Evolutionary conservation across 2,329 filamentous ascomycete species (phyloP).

Genomic region (Cytospora mali): DNA sequence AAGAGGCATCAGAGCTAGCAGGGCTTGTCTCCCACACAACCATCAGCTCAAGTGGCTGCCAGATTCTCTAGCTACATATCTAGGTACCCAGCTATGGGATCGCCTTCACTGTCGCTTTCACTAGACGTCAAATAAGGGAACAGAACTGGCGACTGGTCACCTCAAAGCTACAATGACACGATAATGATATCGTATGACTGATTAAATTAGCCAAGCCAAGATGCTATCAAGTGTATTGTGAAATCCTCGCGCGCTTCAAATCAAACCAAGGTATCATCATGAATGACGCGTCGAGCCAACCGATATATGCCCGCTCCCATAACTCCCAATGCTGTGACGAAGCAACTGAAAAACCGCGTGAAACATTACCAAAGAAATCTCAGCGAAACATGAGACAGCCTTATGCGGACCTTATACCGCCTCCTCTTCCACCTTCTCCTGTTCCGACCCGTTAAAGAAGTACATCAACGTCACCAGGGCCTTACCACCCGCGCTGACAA

Average conservation of each 20-base stretch:
- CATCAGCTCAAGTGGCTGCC: neutral
- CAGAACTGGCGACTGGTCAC: neutral
- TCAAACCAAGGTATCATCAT: neutral
- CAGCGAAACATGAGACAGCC: neutral
- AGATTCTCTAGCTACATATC: neutral
- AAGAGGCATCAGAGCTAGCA: neutral
- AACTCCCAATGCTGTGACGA: conserved; percentile 1
- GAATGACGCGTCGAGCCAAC: neutral
- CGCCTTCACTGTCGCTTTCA: no score
- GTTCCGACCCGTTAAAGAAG: conserved; percentile 45
- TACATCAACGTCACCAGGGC: conserved; percentile 48
- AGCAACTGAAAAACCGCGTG: neutral
- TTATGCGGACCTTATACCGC: neutral
- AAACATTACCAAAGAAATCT: neutral
- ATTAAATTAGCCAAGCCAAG: neutral
- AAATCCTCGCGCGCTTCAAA: neutral
- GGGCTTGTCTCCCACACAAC: neutral
- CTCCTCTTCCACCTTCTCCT: conserved; percentile 26
- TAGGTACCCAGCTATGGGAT: neutral
- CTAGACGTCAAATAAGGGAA: neutral
- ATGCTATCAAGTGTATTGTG: neutral
- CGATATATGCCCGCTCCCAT: neutral
- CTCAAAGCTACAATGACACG: neutral
- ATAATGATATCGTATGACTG: neutral
- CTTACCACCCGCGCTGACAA: conserved; percentile 50